A percentile compares a stretch with the other conserved stretches of the same genome.
phyloP scores from a whole-genome alignment of 805 yeast genomes.

The Brettanomyces bruxellensis region DNA sequence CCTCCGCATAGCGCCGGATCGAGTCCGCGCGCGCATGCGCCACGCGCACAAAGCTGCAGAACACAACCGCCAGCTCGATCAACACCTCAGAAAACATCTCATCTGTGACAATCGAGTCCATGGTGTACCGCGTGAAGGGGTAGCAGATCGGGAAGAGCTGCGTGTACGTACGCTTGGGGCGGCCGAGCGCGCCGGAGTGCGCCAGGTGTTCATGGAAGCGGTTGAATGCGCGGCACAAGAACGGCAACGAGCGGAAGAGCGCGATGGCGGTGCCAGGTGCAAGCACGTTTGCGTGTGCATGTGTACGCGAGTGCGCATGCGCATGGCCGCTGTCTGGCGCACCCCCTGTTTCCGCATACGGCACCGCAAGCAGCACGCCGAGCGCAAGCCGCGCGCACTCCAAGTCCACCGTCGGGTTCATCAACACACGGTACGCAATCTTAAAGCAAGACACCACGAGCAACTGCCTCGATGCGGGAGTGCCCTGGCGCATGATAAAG shows the following conservation, averaged over 20 bases:
- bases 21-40: not conserved
- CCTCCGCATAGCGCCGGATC: not conserved
- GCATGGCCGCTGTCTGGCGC: not conserved
- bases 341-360: not conserved
- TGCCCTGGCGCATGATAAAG: conserved; percentile 22
- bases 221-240: conserved; percentile 40
- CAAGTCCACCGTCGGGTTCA: conserved; percentile 38
- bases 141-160: conserved; percentile 56
- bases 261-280: conserved; percentile 30
- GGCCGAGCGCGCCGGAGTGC: conserved; percentile 28
- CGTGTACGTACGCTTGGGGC: conserved; percentile 57
- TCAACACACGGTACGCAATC: conserved; percentile 52
- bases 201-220: conserved; percentile 43
- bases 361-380: conserved; percentile 36
- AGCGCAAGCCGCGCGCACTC: conserved; percentile 59
- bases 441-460: conserved; percentile 39
- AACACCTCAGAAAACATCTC: conserved; percentile 63
- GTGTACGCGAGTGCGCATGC: not conserved
- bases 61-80: conserved; percentile 58
- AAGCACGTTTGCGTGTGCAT: too few relatives aligned
- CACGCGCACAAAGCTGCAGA: conserved; percentile 41
- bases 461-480: conserved; percentile 19
- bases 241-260: conserved; percentile 44
- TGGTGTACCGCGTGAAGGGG: conserved; percentile 56
- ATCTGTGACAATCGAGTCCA: conserved; percentile 68